Conservation (phyloP, 2,329 filamentous ascomycete genomes). For the Septoria linicola region DNA sequence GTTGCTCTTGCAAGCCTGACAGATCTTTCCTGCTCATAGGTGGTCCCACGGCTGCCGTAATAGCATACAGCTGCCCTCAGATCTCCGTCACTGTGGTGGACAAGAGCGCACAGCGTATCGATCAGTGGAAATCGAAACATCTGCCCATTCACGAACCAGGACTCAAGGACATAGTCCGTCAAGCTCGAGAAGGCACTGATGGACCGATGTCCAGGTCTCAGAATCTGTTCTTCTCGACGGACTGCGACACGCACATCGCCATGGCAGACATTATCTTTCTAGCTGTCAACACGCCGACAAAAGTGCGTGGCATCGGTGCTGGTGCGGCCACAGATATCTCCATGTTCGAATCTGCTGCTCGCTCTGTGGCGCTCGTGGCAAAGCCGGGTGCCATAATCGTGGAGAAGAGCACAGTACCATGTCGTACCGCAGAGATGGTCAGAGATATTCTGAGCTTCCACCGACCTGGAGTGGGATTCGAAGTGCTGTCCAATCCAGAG, state of each 20-base stretch:
- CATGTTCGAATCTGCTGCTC: slow-evolving; percentile 66
- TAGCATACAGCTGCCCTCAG: slow-evolving; percentile 69
- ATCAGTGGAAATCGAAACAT: slow-evolving; percentile 68
- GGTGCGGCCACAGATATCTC: slow-evolving; percentile 71
- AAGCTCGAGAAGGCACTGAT: slow-evolving; percentile 52
- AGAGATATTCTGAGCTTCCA: slow-evolving; percentile 58
- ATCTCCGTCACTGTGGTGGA: slow-evolving; percentile 74
- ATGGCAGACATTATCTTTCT: slow-evolving; percentile 72
- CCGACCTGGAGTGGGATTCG: slow-evolving; percentile 64
- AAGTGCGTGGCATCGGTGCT: slow-evolving; percentile 65
- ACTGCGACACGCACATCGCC: slow-evolving; percentile 60
- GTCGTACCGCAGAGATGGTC: slow-evolving; percentile 68
- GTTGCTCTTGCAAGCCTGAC: neutral
- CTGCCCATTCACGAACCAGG: slow-evolving; percentile 75
- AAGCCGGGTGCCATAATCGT: slow-evolving; percentile 69
- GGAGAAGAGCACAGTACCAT: slow-evolving; percentile 78
- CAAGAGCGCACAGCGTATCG: slow-evolving; percentile 62
- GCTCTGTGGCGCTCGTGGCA: slow-evolving; percentile 64
- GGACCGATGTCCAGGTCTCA: slow-evolving; percentile 46
- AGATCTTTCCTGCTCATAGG: slow-evolving; percentile 41
- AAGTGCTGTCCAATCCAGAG: slow-evolving; percentile 77
- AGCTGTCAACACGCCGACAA: slow-evolving; percentile 77
- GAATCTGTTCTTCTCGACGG: slow-evolving; percentile 78
- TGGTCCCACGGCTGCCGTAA: slow-evolving; percentile 70
- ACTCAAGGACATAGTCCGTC: slow-evolving; percentile 64